Evolutionary conservation across 202 grass and related monocot genomes (phyloP), one percentile per base, ranked within the genome.

Genomic region (Carex sylvatica): DNA sequence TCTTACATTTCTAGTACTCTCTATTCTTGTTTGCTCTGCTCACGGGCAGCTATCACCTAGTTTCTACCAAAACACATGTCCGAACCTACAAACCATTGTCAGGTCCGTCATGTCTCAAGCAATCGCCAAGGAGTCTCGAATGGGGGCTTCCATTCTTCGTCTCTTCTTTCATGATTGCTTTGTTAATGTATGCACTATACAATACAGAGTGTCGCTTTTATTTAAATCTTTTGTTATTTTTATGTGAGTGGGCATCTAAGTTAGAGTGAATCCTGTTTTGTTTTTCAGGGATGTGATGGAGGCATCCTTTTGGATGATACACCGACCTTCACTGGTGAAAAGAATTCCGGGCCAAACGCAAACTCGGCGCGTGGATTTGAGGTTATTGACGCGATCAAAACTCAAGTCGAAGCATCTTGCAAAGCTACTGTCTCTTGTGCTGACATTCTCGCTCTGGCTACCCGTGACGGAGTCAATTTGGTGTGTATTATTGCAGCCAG

Each of bases 231-330:
- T 40, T 40, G 9, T 3, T 11, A 60, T 64, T 13, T 14, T 7
- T 6, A 59, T 18, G 16, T 30, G 18, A 20, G 8, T 2, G 5
- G 2, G 2, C 6, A 58, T 65, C 61, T 16, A 44, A 72, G 47
- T 23, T 63, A 36, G 52, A 9, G 49, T 61, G 22, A 83, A 24
- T 73, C 31, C 3, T 24, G 11, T 26, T 51, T 16, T 62, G 30
- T 69, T 22, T 53, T 28, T 0, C 78, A 97, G 94, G 94, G 94
- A 4, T 97, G 94, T 46, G 94, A 97, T 67, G 92, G 83, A 59
- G 91, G 92, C 0, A 86, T 97, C 36, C 90, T 97, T 38, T 83
- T 97, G 1, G 94, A 97, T 56, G 94, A 92, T 47, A 85, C 91
- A 0, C 15, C 88, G 3, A 80, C 28, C 19, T 83, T 93, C 52